Evolutionary conservation across 1,139 yeast genomes (phyloP).

Genomic region (Pichia terricola): DNA sequence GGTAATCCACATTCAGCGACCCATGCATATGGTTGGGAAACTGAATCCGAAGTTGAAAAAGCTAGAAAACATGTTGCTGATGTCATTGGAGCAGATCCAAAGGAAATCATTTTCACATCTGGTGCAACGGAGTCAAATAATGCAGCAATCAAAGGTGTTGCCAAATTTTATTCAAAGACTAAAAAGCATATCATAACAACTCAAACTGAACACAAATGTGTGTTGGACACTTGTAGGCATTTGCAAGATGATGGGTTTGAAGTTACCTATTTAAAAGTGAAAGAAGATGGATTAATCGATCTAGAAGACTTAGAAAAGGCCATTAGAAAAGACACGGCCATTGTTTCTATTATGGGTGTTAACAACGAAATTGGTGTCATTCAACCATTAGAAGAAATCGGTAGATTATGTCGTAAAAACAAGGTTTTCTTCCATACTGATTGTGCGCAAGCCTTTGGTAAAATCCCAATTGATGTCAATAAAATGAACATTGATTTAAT

Average conservation of each 20-base stretch:
- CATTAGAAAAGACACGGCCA: constrained; percentile 81
- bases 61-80: constrained; percentile 78
- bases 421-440: constrained; percentile 98
- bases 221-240: constrained; percentile 87
- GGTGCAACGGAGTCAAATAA: constrained; percentile 98
- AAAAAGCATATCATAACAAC: constrained; percentile 92
- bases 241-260: constrained; percentile 96
- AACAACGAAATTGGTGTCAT: constrained; percentile 97
- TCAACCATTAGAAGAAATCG: constrained; percentile 93
- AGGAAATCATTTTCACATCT: constrained; percentile 91
- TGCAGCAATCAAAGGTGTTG: constrained; percentile 91
- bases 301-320: constrained; percentile 71
- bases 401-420: constrained; percentile 71
- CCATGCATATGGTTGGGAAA: constrained; percentile 99
- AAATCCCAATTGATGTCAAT: constrained; percentile 86
- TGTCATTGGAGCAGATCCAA: constrained; percentile 86
- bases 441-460: constrained; percentile 96
- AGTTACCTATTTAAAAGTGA: constrained; percentile 85
- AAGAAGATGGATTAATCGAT: constrained; percentile 67
- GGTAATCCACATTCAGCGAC: constrained; percentile 98
- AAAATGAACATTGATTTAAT: constrained; percentile 85
- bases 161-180: constrained; percentile 81
- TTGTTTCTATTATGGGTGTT: constrained; percentile 96
- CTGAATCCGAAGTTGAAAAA: constrained; percentile 81
- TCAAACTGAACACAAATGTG: constrained; percentile 97